Percentiles rank a stretch among this genome's conserved stretches.
phyloP scores from a whole-genome alignment of 768 basidiomycete genomes.

The Kwoniella sp. region DNA sequence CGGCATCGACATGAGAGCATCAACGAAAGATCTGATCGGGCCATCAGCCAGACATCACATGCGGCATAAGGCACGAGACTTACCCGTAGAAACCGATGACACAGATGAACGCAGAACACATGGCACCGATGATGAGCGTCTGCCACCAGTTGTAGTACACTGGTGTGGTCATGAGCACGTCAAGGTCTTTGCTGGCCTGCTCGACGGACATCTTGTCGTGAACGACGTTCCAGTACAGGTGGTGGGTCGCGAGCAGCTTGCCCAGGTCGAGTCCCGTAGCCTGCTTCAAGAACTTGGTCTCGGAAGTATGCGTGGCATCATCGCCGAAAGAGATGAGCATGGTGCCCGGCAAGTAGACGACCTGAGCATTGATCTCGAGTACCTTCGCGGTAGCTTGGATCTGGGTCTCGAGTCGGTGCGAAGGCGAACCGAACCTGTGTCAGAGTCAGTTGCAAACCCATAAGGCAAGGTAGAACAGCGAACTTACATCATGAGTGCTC shows the following conservation, averaged over 20 bases:
- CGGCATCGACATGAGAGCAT: slow-evolving; percentile 67
- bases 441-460: neutral
- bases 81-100: slow-evolving; percentile 46
- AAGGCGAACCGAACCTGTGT: slow-evolving; percentile 71
- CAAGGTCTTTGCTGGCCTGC: slow-evolving; percentile 66
- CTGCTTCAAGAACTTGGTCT: slow-evolving; percentile 73
- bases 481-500: slow-evolving; percentile 69
- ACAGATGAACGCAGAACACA: slow-evolving; percentile 69
- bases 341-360: slow-evolving; percentile 65
- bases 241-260: slow-evolving; percentile 67
- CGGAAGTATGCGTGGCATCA: slow-evolving; percentile 69
- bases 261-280: slow-evolving; percentile 67
- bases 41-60: neutral
- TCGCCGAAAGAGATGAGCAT: slow-evolving; percentile 82
- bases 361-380: slow-evolving; percentile 85
- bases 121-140: slow-evolving; percentile 66
- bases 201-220: slow-evolving; percentile 73
- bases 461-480: neutral
- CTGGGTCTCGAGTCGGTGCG: slow-evolving; percentile 89
- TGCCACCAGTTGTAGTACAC: slow-evolving; percentile 62
- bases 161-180: slow-evolving; percentile 65
- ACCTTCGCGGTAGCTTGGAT: slow-evolving; percentile 81
- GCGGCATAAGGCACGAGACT: slow-evolving; percentile 7
- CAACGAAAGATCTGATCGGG: slow-evolving; percentile 61
- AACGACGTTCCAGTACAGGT: slow-evolving; percentile 76